Evolutionary conservation across 2,329 filamentous ascomycete species (phyloP).

Genomic region (Metarhizium sp.): DNA sequence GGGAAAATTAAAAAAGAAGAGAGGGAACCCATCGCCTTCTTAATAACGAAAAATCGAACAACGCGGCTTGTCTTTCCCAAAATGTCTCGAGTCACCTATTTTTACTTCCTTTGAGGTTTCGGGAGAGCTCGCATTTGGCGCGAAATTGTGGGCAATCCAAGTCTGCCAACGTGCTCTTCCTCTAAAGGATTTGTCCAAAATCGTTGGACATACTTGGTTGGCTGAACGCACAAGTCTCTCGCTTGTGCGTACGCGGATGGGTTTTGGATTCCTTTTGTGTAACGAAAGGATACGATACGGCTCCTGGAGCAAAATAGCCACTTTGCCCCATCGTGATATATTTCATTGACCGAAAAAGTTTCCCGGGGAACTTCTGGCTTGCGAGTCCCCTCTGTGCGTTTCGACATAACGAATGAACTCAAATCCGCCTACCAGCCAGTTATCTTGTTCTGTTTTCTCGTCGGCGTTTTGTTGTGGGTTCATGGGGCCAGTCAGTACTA

Average conservation of each 20-base stretch:
- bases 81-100: not conserved
- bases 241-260: not conserved
- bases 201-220: not conserved
- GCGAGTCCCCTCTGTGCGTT: too few relatives aligned
- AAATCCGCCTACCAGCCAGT: too few relatives aligned
- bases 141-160: not conserved
- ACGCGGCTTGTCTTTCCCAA: not conserved
- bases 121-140: not conserved
- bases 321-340: not conserved
- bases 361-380: too few relatives aligned
- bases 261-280: not conserved
- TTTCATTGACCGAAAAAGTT: too few relatives aligned
- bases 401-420: too few relatives aligned
- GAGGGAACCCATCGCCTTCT: not conserved
- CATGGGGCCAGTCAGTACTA: too few relatives aligned
- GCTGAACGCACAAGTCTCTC: too few relatives aligned
- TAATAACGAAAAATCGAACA: not conserved
- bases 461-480: too few relatives aligned
- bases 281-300: not conserved
- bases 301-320: too few relatives aligned
- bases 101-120: not conserved
- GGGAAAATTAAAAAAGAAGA: too few relatives aligned
- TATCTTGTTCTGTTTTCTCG: too few relatives aligned
- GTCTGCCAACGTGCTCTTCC: not conserved
- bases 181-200: not conserved